Percentiles rank a stretch among this genome's conserved stretches.
Conservation (phyloP, 2,329 filamentous ascomycete species). For the Botrytis deweyae region DNA sequence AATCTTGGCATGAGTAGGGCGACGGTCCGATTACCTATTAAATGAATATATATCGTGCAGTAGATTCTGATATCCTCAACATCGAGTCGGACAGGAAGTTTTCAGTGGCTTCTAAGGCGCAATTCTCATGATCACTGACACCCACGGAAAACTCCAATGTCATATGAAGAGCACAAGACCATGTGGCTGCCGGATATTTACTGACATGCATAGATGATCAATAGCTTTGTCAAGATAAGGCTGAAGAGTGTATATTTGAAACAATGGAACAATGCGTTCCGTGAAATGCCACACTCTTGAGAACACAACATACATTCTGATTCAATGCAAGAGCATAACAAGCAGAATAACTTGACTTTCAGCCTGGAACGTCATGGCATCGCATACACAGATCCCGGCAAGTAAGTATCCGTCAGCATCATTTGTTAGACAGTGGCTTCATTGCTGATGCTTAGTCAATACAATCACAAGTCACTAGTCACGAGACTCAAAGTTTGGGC, state of each 20-base stretch:
- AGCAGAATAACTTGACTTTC: not conserved
- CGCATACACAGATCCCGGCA: no score
- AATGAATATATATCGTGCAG: not conserved
- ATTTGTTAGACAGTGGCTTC: not conserved
- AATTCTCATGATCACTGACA: not conserved
- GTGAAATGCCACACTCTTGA: not conserved
- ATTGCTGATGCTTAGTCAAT: not conserved
- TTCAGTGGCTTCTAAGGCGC: not conserved
- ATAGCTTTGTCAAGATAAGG: not conserved
- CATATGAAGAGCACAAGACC: not conserved
- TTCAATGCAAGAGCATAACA: not conserved
- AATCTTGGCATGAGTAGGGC: not conserved
- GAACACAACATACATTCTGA: not conserved
- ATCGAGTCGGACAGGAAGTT: not conserved
- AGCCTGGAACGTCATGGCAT: not conserved
- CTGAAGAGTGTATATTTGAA: not conserved
- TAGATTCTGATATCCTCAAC: not conserved
- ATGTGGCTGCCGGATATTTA: not conserved
- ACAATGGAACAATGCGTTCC: not conserved
- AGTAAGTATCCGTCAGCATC: not conserved
- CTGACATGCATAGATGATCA: not conserved
- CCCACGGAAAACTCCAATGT: not conserved
- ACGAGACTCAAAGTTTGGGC: not conserved
- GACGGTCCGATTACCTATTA: conserved; percentile 16
- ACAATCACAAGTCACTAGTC: not conserved